These are phyloP conservation scores for Filosporella fistucella DNA, from an alignment of 495 filamentous ascomycete species.

Conservation along the genomic window DNA sequence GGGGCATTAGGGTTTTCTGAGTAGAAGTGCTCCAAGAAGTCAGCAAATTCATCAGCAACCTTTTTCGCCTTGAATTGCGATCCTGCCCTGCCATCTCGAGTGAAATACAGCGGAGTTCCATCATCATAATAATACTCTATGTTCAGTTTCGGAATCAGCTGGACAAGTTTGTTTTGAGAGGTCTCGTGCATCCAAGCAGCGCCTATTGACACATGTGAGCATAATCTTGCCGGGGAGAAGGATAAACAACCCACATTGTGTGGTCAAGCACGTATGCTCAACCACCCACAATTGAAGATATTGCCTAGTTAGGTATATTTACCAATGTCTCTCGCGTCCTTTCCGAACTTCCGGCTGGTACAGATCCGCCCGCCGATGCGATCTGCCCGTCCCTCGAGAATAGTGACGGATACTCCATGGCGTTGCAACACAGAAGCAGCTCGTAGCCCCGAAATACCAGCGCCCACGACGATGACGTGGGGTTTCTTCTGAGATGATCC, in stretches of 20 bases:
- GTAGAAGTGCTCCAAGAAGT: constrained; percentile 13
- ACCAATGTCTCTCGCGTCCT: constrained; percentile 20
- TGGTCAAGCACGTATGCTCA: constrained; percentile 11
- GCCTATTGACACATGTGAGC: constrained; percentile 13
- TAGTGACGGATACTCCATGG: constrained; percentile 14
- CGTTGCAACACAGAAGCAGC: constrained; percentile 14
- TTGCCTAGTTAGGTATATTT: constrained; percentile 19
- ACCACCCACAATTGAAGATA: constrained; percentile 21
- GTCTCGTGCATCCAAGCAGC: constrained; percentile 21
- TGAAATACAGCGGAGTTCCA: constrained; percentile 16
- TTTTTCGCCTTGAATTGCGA: constrained; percentile 20
- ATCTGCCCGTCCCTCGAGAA: constrained; percentile 13
- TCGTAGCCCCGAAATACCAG: constrained; percentile 16
- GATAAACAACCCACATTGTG: constrained; percentile 23
- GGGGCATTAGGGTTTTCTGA: constrained; percentile 10
- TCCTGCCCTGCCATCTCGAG: constrained; percentile 14
- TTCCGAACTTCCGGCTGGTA: constrained; percentile 13
- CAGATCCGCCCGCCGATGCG: constrained; percentile 14
- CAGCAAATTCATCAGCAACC: constrained; percentile 20
- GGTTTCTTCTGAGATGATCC: constrained; percentile 5
- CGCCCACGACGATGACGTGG: constrained; percentile 17
- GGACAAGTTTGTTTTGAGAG: constrained; percentile 17
- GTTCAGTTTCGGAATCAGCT: constrained; percentile 16
- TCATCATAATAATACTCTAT: constrained; percentile 20
- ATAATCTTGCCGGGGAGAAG: constrained; percentile 6